Evolutionary conservation across 768 basidiomycete species (phyloP).

Genomic region (Trametes cingulata): DNA sequence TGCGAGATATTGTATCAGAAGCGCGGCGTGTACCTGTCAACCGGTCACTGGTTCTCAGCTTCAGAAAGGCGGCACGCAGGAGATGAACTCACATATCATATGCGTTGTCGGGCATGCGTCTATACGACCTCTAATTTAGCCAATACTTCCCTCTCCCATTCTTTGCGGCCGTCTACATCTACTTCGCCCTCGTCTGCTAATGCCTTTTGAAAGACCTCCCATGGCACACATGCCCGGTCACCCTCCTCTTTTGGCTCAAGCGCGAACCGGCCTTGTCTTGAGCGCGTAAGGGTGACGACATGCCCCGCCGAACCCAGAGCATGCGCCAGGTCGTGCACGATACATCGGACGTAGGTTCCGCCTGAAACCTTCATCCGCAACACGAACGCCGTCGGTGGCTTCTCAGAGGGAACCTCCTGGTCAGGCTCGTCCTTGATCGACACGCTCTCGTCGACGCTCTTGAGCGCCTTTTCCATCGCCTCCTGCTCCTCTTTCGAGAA

Average conservation of each 20-base stretch:
- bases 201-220: conserved; percentile 72
- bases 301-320: conserved; percentile 87
- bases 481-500: conserved; percentile 68
- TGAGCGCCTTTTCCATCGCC: conserved; percentile 66
- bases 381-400: conserved; percentile 73
- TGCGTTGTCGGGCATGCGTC: background rate
- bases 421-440: conserved; percentile 39
- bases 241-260: conserved; percentile 50
- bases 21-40: too few relatives aligned
- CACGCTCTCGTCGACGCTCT: conserved; percentile 44
- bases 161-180: conserved; percentile 66
- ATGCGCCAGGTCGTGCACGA: conserved; percentile 90
- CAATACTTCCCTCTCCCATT: conserved; percentile 85
- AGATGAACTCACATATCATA: background rate
- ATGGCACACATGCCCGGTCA: conserved; percentile 68
- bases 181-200: conserved; percentile 50
- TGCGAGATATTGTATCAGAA: too few relatives aligned
- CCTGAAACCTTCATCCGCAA: conserved; percentile 92
- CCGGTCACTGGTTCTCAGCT: background rate
- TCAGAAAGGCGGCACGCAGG: background rate
- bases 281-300: conserved; percentile 86
- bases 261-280: conserved; percentile 84
- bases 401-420: conserved; percentile 32
- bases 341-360: conserved; percentile 95
- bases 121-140: conserved; percentile 60